Evolutionary conservation across 371 early-diverging fungal species (phyloP), one percentile per base, ranked within the genome.

Genomic region (Rhizopus arrhizus): DNA sequence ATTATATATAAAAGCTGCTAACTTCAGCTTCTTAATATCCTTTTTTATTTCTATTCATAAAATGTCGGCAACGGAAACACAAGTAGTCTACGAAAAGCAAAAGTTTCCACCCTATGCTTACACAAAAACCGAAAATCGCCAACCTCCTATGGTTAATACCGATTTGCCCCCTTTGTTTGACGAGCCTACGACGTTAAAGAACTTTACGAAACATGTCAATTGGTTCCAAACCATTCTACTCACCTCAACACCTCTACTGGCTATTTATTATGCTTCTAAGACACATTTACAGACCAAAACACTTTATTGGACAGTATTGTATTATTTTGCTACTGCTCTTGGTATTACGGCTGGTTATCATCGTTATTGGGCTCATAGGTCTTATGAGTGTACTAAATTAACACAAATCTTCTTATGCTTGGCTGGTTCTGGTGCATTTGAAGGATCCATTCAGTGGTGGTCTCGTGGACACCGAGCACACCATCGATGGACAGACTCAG

Each of bases 401-500:
- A 70, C 88, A 15, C 86, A 82, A 66, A 59, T 85, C 35, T 66
- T 83, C 22, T 76, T 88, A 22, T 81, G 87, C 51, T 68, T 90
- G 36, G 84, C 84, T 29, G 89, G 90, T 38, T 79, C 88, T 8
- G 89, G 88, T 54, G 89, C 93, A 8, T 87, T 92, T 36, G 85
- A 93, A 72, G 93, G 94, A 31, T 91, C 91, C 40, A 86, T 89
- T 66, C 84, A 84, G 16, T 93, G 94, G 94, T 92, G 94, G 94
- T 83, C 85, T 52, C 82, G 91, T 12, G 89, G 87, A 53, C 94
- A 94, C 71, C 89, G 96, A 53, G 91, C 94, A 55, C 97, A 96
- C 70, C 97, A 97, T 73, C 83, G 79, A 62, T 80, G 80, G 80
- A 95, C 95, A 6, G 97, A 96, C 69, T 93, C 95, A 15, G 87